phyloP scores from a whole-genome alignment of 2,329 filamentous ascomycete genomes.

The Aspergillus aculeatus region DNA sequence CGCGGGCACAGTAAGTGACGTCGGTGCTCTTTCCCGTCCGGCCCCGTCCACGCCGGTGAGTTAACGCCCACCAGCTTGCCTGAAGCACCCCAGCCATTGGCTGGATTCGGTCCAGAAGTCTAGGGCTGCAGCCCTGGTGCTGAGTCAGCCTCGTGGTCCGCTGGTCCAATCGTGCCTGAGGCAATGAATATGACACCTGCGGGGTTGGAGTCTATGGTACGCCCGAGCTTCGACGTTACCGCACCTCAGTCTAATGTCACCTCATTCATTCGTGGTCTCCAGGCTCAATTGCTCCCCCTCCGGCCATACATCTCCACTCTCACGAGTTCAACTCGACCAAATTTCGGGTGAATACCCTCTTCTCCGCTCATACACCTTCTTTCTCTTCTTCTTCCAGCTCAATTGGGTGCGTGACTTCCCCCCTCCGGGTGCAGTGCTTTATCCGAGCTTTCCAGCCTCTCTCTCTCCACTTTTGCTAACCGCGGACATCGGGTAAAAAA shows the following conservation, averaged over 20 bases:
- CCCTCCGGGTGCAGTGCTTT: constrained; percentile 10
- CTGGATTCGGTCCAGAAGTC: constrained; percentile 6
- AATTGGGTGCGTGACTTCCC: constrained; percentile 33
- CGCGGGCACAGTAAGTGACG: constrained; percentile 25
- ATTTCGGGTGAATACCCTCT: constrained; percentile 31
- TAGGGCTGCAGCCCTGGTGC: constrained; percentile 27
- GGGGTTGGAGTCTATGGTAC: constrained; percentile 26
- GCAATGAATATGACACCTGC: constrained; percentile 24
- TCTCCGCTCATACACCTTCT: constrained; percentile 28
- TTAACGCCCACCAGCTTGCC: background rate
- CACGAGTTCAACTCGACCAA: constrained; percentile 34
- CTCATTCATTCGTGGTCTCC: constrained; percentile 33
- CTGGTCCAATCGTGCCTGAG: constrained; percentile 26
- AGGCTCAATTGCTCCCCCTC: constrained; percentile 28
- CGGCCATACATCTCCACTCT: constrained; percentile 33
- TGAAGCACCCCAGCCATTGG: no score
- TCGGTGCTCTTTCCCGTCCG: constrained; percentile 18
- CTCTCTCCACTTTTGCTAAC: constrained; percentile 27
- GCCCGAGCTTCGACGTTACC: constrained; percentile 26
- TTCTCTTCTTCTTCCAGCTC: constrained; percentile 23
- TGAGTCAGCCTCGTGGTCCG: constrained; percentile 14
- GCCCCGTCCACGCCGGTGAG: background rate
- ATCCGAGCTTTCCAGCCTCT: constrained; percentile 33
- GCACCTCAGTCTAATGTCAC: constrained; percentile 37
- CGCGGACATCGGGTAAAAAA: constrained; percentile 22